Evolutionary conservation across 306 rosid genomes (phyloP).

Genomic region (Sechiopsis laciniata): DNA sequence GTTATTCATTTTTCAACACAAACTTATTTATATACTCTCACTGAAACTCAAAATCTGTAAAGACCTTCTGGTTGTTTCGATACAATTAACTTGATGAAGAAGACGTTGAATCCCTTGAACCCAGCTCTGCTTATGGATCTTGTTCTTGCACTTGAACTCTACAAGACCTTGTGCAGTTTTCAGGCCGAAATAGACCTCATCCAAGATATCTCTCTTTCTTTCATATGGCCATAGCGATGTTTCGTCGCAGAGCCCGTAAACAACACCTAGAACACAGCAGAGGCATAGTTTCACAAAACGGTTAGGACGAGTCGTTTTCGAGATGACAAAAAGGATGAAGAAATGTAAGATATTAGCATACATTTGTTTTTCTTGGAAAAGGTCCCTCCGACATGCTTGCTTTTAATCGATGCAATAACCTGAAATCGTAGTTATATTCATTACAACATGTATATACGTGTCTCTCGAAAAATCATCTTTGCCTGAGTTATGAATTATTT

Average conservation of each 20-base stretch:
- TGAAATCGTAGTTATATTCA: constrained; percentile 23
- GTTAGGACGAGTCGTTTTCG: background rate
- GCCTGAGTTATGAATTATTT: background rate
- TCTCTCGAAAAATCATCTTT: background rate
- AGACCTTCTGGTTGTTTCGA: constrained; percentile 48
- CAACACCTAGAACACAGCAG: constrained; percentile 41
- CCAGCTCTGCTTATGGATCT: constrained; percentile 73
- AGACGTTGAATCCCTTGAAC: constrained; percentile 66
- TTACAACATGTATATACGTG: too few species aligned
- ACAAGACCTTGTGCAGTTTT: constrained; percentile 85
- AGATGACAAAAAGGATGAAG: background rate
- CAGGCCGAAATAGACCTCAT: constrained; percentile 67
- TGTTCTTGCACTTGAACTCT: constrained; percentile 78
- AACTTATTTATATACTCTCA: constrained; percentile 31
- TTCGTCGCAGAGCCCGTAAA: constrained; percentile 81
- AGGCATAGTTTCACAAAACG: background rate
- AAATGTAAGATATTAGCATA: constrained; percentile 25
- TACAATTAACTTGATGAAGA: constrained; percentile 45
- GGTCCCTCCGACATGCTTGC: constrained; percentile 86
- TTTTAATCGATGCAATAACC: constrained; percentile 69
- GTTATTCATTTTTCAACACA: background rate
- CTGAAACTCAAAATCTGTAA: constrained; percentile 41
- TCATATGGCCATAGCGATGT: constrained; percentile 76
- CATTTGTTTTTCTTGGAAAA: constrained; percentile 90
- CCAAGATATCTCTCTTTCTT: constrained; percentile 63